A percentile compares a stretch with the other conserved stretches of the same genome.
Evolutionary conservation across 73 alveolate species (phyloP).

Genomic region (Symbiodinium natans): DNA sequence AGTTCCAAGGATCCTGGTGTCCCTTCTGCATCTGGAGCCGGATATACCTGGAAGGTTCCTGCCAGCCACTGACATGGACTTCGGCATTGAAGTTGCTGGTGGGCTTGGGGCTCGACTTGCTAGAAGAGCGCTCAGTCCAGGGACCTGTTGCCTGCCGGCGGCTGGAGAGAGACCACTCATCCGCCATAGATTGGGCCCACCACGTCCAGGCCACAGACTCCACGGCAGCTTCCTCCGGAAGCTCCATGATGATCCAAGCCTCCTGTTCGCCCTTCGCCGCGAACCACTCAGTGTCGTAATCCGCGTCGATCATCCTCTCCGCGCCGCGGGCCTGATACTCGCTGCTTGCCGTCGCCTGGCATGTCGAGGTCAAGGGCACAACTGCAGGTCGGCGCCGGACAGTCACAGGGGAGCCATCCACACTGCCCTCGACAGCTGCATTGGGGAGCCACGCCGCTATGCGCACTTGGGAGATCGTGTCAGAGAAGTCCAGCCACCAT

Average conservation of each 20-base stretch:
- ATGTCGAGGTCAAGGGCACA: neutral
- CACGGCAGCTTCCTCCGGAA: slow-evolving; percentile 4
- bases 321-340: slow-evolving; percentile 44
- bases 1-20: slow-evolving; percentile 79
- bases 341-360: slow-evolving; percentile 36
- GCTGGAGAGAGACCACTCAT: slow-evolving; percentile 33
- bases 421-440: slow-evolving; percentile 46
- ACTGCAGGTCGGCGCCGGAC: slow-evolving; percentile 26
- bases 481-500: neutral
- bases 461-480: neutral
- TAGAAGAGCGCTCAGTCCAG: slow-evolving; percentile 4
- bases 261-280: slow-evolving; percentile 46
- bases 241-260: slow-evolving; percentile 60
- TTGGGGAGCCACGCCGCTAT: slow-evolving; percentile 37
- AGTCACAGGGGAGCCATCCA: slow-evolving; percentile 53
- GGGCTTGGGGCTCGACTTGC: neutral
- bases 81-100: slow-evolving; percentile 17
- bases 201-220: slow-evolving; percentile 51
- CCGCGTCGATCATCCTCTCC: slow-evolving; percentile 40
- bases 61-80: slow-evolving; percentile 44
- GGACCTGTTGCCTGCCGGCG: neutral
- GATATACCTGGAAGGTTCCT: neutral
- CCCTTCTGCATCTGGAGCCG: slow-evolving; percentile 17
- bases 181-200: slow-evolving; percentile 87
- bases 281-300: slow-evolving; percentile 59